phyloP scores from a whole-genome alignment of 306 rosid genomes.

The Dryas drummondii region DNA sequence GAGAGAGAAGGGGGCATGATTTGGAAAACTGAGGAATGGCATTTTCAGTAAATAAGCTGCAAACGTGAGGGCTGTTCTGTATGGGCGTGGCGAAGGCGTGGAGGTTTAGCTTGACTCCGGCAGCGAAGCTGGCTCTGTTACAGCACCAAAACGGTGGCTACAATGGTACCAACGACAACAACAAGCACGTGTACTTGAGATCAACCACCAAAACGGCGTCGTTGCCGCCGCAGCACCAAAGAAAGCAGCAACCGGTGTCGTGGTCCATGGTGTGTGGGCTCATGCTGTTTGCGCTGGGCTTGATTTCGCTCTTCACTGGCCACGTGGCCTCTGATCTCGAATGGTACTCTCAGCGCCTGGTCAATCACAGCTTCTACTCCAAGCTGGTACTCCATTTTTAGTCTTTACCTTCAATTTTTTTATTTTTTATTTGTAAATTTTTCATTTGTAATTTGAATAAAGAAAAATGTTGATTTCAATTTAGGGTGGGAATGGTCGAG shows the following conservation, averaged over 20 bases:
- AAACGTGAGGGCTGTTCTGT: constrained; percentile 22
- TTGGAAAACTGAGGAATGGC: constrained; percentile 14
- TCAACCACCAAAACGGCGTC: constrained; percentile 30
- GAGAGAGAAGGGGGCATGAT: background rate
- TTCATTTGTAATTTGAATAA: background rate
- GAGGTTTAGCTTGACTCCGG: constrained; percentile 55
- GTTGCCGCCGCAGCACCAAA: constrained; percentile 33
- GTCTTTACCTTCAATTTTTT: no score
- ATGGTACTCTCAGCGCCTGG: constrained; percentile 85
- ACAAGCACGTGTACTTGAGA: constrained; percentile 53
- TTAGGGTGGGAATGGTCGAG: constrained; percentile 32
- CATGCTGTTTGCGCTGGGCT: constrained; percentile 85
- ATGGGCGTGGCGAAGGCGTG: constrained; percentile 58
- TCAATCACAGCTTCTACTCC: constrained; percentile 51
- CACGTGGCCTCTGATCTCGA: constrained; percentile 93
- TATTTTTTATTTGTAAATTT: background rate
- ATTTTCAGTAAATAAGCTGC: constrained; percentile 24
- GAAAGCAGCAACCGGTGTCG: constrained; percentile 29
- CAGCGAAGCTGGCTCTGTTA: constrained; percentile 64
- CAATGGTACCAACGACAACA: background rate
- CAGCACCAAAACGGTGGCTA: constrained; percentile 37
- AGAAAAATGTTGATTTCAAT: background rate
- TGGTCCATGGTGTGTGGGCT: constrained; percentile 80
- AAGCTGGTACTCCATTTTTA: constrained; percentile 37
- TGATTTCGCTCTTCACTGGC: constrained; percentile 86